Evolutionary conservation across 1,284 basidiomycete species (phyloP).

Genomic region (Tylopilus microsporus): DNA sequence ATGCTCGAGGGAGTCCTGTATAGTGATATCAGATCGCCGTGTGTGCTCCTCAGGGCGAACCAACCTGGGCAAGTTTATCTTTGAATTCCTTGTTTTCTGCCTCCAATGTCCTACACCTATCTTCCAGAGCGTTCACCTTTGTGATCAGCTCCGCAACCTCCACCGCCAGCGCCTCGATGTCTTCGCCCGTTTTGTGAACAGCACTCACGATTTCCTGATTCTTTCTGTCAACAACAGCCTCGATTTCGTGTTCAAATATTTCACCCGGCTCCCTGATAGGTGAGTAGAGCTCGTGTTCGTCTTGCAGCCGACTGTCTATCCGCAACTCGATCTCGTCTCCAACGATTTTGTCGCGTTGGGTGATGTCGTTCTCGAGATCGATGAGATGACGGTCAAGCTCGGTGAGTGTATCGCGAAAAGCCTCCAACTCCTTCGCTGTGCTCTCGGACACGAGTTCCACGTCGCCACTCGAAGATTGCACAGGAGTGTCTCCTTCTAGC

Average conservation of each 20-base stretch:
- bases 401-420: slow-evolving; percentile 37
- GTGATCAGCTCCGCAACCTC: slow-evolving; percentile 38
- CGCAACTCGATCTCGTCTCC: slow-evolving; percentile 37
- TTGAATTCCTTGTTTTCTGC: slow-evolving; percentile 32
- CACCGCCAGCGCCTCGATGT: slow-evolving; percentile 38
- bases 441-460: slow-evolving; percentile 9
- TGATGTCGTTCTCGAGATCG: slow-evolving; percentile 43
- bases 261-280: slow-evolving; percentile 13
- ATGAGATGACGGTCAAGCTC: slow-evolving; percentile 36
- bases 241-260: slow-evolving; percentile 23
- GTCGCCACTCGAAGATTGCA: slow-evolving; percentile 12
- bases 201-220: slow-evolving; percentile 16
- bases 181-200: slow-evolving; percentile 28
- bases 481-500: slow-evolving; percentile 20
- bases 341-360: slow-evolving; percentile 35
- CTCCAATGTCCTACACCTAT: slow-evolving; percentile 28
- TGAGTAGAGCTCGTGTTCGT: slow-evolving; percentile 25
- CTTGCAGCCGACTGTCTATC: slow-evolving; percentile 36
- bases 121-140: slow-evolving; percentile 27
- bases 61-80: slow-evolving; percentile 29
- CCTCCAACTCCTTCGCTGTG: slow-evolving; percentile 32
- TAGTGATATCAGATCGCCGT: neutral
- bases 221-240: slow-evolving; percentile 19
- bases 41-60: slow-evolving; percentile 3
- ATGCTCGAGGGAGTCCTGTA: slow-evolving; percentile 18